Base-by-base conservation (phyloP, 176 grass and related monocot species). In the Triticum dicoccoides region DNA sequence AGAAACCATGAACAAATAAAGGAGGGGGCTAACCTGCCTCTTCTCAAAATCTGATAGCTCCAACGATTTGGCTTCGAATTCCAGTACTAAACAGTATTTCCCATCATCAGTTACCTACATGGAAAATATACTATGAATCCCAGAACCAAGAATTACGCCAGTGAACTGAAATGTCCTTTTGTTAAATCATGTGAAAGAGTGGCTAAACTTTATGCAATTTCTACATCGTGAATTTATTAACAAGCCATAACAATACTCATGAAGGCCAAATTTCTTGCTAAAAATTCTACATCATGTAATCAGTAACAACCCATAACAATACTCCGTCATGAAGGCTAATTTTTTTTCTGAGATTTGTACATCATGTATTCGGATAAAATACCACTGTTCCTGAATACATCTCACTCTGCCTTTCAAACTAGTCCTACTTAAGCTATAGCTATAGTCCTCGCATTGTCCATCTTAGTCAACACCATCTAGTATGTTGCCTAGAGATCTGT, bases 31-130 rank as follows among this genome's bases (percentile, higher is more conserved):
- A 54, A 92, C 90, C 90, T 92, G 87, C 89, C 90, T 89, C 80
- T 87, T 89, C 68, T 92, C 90, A 87, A 89, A 92, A 89, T 92
- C 87, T 39, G 90, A 86, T 25, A 89, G 52, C 84, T 89, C 85
- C 82, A 92, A 80, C 0, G 87, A 76, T 80, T 89, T 89, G 59
- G 90, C 87, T 87, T 89, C 74, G 42, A 92, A 92, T 52, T 64
- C 84, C 1, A 89, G 84, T 41, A 84, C 61, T 77, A 89, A 78
- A 83, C 87, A 76, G 75, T 92, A 92, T 44, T 89, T 87, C 17
- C 87, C 87, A 11, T 89, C 90, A 32, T 83, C 84, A 18, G 75
- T 87, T 62, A 89, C 87, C 87, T 92, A 63, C 68, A 92, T 33
- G 32, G 39, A 76, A 73, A 86, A 30, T 39, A 80, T 61, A 80